phyloP scores from a whole-genome alignment of 2,329 filamentous ascomycete genomes.

The Ophiostoma quercus region DNA sequence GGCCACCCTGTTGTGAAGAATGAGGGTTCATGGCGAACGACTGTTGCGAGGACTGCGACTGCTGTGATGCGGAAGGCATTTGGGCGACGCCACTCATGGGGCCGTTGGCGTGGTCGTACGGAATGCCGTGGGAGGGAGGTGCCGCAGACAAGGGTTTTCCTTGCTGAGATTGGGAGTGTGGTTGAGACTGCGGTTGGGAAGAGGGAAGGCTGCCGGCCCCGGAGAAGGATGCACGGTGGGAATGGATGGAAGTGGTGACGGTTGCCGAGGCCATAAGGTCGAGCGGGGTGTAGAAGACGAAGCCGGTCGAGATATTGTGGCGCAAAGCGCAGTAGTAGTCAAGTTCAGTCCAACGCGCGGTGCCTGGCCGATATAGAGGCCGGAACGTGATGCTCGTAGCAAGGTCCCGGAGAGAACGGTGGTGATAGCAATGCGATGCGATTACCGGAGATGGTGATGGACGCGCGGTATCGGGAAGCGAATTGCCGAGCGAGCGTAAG shows the following conservation, averaged over 20 bases:
- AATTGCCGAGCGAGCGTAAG: not conserved
- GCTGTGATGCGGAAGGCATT: constrained; percentile 30
- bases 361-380: not conserved
- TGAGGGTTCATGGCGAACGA: constrained; percentile 55
- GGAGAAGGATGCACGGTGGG: constrained; percentile 31
- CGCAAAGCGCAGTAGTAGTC: not conserved
- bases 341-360: not conserved
- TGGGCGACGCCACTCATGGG: constrained; percentile 25
- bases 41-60: constrained; percentile 45
- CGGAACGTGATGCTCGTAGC: not conserved
- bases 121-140: constrained; percentile 18
- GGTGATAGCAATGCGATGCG: no score
- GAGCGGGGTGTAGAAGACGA: not conserved
- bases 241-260: constrained; percentile 32
- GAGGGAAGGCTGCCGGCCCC: constrained; percentile 25
- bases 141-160: constrained; percentile 5
- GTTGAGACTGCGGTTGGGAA: constrained; percentile 17
- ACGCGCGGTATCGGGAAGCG: not conserved
- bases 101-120: constrained; percentile 26
- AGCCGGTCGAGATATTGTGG: not conserved
- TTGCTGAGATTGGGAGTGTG: constrained; percentile 22
- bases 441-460: no score
- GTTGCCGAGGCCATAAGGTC: constrained; percentile 37
- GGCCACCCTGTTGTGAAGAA: constrained; percentile 40
- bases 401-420: not conserved